phyloP scores from a whole-genome alignment of 2,329 filamentous ascomycete genomes.

The Achaetomium macrosporum region DNA sequence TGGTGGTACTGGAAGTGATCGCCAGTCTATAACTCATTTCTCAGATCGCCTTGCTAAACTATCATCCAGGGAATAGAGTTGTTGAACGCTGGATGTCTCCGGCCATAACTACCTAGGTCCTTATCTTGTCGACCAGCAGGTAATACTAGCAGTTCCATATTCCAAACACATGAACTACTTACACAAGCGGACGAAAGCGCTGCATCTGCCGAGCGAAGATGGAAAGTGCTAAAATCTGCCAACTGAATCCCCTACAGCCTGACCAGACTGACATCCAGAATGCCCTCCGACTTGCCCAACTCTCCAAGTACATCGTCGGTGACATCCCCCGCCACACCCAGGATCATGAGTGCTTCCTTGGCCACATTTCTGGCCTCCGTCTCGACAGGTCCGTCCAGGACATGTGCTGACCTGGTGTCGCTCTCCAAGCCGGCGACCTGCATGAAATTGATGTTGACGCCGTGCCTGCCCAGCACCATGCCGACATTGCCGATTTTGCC shows the following conservation, averaged over 20 bases:
- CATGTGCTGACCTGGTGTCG: conserved; percentile 12
- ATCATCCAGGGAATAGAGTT: too few relatives aligned
- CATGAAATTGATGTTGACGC: conserved; percentile 78
- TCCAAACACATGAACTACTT: too few relatives aligned
- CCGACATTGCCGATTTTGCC: conserved; percentile 81
- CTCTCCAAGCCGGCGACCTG: conserved; percentile 55
- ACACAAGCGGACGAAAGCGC: too few relatives aligned
- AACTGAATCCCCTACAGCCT: conserved; percentile 29
- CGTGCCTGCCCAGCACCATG: conserved; percentile 59
- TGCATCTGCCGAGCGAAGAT: too few relatives aligned
- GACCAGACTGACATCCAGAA: conserved; percentile 51
- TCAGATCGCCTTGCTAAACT: too few relatives aligned
- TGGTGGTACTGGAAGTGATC: too few relatives aligned
- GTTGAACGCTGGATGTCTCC: too few relatives aligned
- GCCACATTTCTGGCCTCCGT: conserved; percentile 28
- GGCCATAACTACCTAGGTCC: too few relatives aligned
- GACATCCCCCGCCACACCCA: conserved; percentile 65
- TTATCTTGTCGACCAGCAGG: too few relatives aligned
- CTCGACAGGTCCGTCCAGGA: conserved; percentile 24
- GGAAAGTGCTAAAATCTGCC: neutral
- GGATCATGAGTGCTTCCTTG: conserved; percentile 75
- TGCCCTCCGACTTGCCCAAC: conserved; percentile 45
- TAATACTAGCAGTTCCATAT: too few relatives aligned
- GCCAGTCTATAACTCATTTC: too few relatives aligned
- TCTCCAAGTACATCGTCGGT: conserved; percentile 49